These are phyloP conservation scores for Globisporangium alternatum DNA, from an alignment of 352 stramenopile species.

Conservation along the genomic window DNA sequence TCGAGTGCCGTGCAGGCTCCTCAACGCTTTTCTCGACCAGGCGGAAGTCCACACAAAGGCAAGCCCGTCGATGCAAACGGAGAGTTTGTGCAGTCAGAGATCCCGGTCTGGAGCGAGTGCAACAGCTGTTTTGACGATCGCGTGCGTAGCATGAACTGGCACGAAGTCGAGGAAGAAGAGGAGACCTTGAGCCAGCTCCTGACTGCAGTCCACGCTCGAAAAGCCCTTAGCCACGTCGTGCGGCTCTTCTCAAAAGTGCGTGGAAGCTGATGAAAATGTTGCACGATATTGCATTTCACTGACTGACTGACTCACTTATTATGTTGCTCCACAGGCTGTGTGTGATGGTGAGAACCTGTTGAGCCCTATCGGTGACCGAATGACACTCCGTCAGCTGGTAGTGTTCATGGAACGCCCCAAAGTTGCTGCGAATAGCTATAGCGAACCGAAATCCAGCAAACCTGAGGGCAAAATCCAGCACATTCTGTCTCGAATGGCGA, in stretches of 20 bases:
- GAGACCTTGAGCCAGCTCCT: conserved; percentile 55
- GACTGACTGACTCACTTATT: background rate
- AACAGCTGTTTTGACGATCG: conserved; percentile 58
- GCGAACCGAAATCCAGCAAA: conserved; percentile 20
- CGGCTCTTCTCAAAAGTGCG: conserved; percentile 48
- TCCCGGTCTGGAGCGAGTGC: conserved; percentile 69
- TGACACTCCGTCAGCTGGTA: conserved; percentile 71
- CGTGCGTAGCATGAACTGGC: conserved; percentile 50
- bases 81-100: conserved; percentile 28
- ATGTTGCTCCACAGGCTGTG: conserved; percentile 14
- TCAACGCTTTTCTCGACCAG: conserved; percentile 22
- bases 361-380: conserved; percentile 52
- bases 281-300: conserved; percentile 3
- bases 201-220: conserved; percentile 56
- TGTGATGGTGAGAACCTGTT: conserved; percentile 41
- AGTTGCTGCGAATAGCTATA: conserved; percentile 3
- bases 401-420: conserved; percentile 32
- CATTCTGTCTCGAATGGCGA: conserved; percentile 54
- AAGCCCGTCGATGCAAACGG: conserved; percentile 31
- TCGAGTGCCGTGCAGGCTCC: conserved; percentile 36
- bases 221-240: conserved; percentile 66
- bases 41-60: conserved; percentile 41
- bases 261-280: background rate
- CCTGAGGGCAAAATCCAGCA: conserved; percentile 47
- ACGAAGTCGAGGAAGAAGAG: conserved; percentile 71